phyloP scores from a whole-genome alignment of 1,284 basidiomycete species.

The Tilletia horrida region DNA sequence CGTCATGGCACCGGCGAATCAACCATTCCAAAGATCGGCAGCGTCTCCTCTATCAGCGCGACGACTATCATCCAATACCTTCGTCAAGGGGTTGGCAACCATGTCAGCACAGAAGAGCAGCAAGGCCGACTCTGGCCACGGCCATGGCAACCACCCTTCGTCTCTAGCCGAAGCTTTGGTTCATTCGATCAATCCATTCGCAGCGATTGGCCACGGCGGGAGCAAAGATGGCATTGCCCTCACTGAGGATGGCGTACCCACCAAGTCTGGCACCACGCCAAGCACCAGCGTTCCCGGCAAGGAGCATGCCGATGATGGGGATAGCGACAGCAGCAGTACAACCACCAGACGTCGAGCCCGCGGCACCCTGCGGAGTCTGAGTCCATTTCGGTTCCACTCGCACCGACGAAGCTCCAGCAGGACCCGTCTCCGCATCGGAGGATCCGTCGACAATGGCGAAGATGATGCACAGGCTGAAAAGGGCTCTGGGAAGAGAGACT shows the following conservation, averaged over 20 bases:
- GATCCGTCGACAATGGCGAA: background rate
- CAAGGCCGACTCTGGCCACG: background rate
- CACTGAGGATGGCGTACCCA: slow-evolving; percentile 8
- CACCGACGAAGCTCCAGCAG: slow-evolving; percentile 5
- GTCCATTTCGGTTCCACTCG: slow-evolving; percentile 12
- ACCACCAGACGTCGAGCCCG: background rate
- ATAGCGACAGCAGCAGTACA: slow-evolving; percentile 6
- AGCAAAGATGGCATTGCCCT: background rate
- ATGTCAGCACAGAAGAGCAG: background rate
- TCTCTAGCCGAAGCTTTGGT: slow-evolving; percentile 6
- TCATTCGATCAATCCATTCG: slow-evolving; percentile 14
- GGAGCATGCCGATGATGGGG: background rate
- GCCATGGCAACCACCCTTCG: background rate
- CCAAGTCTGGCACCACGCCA: slow-evolving; percentile 3
- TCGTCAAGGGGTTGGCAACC: too few relatives aligned
- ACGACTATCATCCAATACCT: too few relatives aligned
- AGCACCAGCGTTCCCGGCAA: background rate
- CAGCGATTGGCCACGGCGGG: background rate
- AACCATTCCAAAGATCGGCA: too few relatives aligned
- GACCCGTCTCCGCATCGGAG: slow-evolving; percentile 9
- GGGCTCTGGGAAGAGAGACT: background rate
- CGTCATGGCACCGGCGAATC: too few relatives aligned
- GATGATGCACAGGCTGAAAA: background rate
- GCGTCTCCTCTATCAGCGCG: too few relatives aligned
- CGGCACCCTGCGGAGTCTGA: slow-evolving; percentile 11